Evolutionary conservation across 2,329 filamentous ascomycete genomes (phyloP).

Genomic region (Waltergamsia citrina): DNA sequence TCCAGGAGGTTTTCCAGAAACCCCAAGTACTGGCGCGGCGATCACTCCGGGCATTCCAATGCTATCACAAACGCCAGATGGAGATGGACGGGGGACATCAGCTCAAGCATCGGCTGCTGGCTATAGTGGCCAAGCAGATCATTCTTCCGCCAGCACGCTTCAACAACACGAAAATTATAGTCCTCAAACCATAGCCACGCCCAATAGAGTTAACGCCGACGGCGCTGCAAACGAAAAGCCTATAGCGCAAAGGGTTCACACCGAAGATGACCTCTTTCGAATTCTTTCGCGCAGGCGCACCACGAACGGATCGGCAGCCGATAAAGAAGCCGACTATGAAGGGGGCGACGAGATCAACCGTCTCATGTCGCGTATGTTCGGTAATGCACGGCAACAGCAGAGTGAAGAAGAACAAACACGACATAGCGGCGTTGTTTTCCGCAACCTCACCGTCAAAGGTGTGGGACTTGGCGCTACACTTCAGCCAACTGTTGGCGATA

Average conservation of each 20-base stretch:
- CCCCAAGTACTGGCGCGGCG: constrained; percentile 12
- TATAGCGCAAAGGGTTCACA: no score
- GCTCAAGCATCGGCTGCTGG: no score
- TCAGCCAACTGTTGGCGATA: constrained; percentile 50
- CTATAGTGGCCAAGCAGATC: no score
- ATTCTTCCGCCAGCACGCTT: no score
- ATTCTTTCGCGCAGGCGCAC: constrained; percentile 39
- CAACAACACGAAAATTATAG: no score
- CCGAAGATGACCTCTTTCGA: constrained; percentile 44
- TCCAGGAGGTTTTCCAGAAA: constrained; percentile 21
- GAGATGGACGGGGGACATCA: no score
- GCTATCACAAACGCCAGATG: no score
- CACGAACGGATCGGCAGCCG: constrained; percentile 12
- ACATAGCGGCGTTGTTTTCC: constrained; percentile 62
- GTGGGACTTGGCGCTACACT: constrained; percentile 54
- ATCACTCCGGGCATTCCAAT: no score
- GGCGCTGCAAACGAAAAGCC: no score
- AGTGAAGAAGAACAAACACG: constrained; percentile 62
- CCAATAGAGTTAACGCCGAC: no score
- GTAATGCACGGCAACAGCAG: constrained; percentile 50
- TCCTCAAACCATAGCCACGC: no score
- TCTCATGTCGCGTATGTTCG: constrained; percentile 64
- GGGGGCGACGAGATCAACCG: constrained; percentile 45
- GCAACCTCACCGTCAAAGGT: constrained; percentile 60
- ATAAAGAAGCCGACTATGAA: constrained; percentile 31